Percentiles rank a stretch among this genome's conserved stretches.
Conservation (phyloP, 176 grass and related monocot species). For the Tuctoria greenei region DNA sequence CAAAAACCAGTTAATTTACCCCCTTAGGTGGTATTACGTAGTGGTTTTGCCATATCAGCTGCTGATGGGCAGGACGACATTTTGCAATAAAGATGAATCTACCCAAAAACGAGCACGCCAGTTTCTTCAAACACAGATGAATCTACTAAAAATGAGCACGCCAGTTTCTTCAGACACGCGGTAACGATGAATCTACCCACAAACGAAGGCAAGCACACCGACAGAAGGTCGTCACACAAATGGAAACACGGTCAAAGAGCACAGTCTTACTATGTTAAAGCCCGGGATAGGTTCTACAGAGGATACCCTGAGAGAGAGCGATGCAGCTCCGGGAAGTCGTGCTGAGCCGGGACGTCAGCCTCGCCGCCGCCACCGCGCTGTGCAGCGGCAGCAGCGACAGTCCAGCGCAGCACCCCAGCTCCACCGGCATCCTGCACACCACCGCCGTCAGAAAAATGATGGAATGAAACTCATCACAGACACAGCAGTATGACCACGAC, state of each 20-base stretch:
- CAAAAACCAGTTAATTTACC: too few species aligned
- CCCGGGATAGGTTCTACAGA: constrained; percentile 97
- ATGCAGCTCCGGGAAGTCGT: constrained; percentile 64
- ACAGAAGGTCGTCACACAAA: constrained; percentile 26
- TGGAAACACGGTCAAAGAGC: constrained; percentile 46
- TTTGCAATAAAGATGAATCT: too few species aligned
- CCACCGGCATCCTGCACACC: constrained; percentile 63
- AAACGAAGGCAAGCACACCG: neutral
- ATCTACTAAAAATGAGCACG: constrained; percentile 20
- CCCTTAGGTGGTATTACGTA: too few species aligned
- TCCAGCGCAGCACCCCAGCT: constrained; percentile 68
- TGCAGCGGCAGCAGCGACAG: constrained; percentile 76
- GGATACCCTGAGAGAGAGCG: constrained; percentile 96
- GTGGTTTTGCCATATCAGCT: too few species aligned
- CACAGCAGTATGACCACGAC: neutral
- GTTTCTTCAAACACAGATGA: neutral
- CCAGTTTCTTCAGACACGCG: neutral
- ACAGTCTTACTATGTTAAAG: constrained; percentile 79
- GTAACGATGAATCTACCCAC: neutral
- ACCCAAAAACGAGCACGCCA: constrained; percentile 26
- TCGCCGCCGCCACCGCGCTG: constrained; percentile 81
- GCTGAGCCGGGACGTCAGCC: constrained; percentile 87
- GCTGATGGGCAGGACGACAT: neutral
- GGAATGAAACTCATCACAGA: constrained; percentile 2
- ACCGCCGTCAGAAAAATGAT: neutral